Conservation (phyloP, 169 alveolate genomes). For the Plasmodium coatneyi region DNA sequence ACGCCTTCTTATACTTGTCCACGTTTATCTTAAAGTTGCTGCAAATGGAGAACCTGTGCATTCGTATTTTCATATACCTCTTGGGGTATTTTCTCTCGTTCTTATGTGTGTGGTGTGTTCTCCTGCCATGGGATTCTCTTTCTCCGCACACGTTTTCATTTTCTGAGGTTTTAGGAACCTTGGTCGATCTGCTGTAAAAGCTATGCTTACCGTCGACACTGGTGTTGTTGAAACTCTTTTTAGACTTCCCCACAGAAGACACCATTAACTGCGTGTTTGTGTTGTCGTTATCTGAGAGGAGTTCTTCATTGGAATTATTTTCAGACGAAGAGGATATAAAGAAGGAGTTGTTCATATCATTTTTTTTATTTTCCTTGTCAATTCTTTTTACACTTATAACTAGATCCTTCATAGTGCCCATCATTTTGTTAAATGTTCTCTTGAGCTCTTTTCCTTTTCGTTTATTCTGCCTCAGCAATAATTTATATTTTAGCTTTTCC, state of each 20-base stretch:
- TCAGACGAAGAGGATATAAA: constrained; percentile 73
- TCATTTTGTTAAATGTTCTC: constrained; percentile 50
- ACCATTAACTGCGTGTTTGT: constrained; percentile 31
- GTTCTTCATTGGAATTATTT: constrained; percentile 14
- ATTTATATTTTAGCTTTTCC: constrained; percentile 69
- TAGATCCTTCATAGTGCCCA: constrained; percentile 44
- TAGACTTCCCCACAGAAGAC: constrained; percentile 63
- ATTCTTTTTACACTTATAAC: constrained; percentile 47
- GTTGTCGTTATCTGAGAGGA: constrained; percentile 24
- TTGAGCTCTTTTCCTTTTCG: constrained; percentile 34
- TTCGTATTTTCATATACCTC: constrained; percentile 56
- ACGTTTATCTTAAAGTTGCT: constrained; percentile 39
- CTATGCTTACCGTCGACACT: constrained; percentile 46
- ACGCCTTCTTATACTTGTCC: constrained; percentile 64
- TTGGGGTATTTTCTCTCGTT: background rate
- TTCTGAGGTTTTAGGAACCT: constrained; percentile 10
- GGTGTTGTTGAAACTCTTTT: constrained; percentile 36
- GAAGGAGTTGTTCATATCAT: constrained; percentile 69
- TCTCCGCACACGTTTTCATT: background rate
- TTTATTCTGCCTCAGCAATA: constrained; percentile 37
- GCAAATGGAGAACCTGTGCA: constrained; percentile 72
- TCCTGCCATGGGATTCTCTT: background rate
- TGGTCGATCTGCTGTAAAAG: constrained; percentile 61
- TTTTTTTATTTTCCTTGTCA: constrained; percentile 63
- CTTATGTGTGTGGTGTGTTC: background rate